Conservation (phyloP, 1,284 basidiomycete genomes). For the Lentinus polychrous region DNA sequence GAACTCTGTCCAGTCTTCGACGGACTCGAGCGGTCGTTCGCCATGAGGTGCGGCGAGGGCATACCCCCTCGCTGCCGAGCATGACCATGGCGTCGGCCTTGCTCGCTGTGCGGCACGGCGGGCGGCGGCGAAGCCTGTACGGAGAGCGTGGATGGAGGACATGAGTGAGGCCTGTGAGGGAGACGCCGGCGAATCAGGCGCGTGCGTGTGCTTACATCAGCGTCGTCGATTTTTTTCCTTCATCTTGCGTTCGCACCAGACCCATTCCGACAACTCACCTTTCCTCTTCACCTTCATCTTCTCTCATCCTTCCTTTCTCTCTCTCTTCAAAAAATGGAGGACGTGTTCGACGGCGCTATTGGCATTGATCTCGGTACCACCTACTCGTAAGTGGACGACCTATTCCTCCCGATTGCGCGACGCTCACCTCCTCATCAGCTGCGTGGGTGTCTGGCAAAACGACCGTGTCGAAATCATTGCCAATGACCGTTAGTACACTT, state of each 20-base stretch:
- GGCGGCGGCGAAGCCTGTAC: slow-evolving; percentile 29
- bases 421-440: slow-evolving; percentile 36
- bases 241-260: slow-evolving; percentile 23
- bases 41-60: slow-evolving; percentile 21
- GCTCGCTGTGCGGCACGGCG: slow-evolving; percentile 23
- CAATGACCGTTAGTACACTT: slow-evolving; percentile 73
- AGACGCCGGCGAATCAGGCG: slow-evolving; percentile 21
- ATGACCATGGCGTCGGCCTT: slow-evolving; percentile 7
- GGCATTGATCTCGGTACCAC: slow-evolving; percentile 93
- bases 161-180: slow-evolving; percentile 20
- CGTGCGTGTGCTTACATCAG: slow-evolving; percentile 25
- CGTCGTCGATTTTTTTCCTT: slow-evolving; percentile 35
- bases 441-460: slow-evolving; percentile 98
- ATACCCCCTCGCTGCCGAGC: slow-evolving; percentile 11
- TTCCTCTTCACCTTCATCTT: slow-evolving; percentile 15
- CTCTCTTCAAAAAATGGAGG: slow-evolving; percentile 73
- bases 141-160: slow-evolving; percentile 34
- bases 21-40: slow-evolving; percentile 34
- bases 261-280: slow-evolving; percentile 13
- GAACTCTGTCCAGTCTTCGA: slow-evolving; percentile 59
- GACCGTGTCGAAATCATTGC: slow-evolving; percentile 99
- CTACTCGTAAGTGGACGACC: slow-evolving; percentile 66
- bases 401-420: slow-evolving; percentile 3
- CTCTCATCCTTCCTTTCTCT: slow-evolving; percentile 15
- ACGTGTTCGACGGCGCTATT: slow-evolving; percentile 93